Evolutionary conservation across 148 eudicot species (phyloP).

Genomic region (Arbutus unedo): DNA sequence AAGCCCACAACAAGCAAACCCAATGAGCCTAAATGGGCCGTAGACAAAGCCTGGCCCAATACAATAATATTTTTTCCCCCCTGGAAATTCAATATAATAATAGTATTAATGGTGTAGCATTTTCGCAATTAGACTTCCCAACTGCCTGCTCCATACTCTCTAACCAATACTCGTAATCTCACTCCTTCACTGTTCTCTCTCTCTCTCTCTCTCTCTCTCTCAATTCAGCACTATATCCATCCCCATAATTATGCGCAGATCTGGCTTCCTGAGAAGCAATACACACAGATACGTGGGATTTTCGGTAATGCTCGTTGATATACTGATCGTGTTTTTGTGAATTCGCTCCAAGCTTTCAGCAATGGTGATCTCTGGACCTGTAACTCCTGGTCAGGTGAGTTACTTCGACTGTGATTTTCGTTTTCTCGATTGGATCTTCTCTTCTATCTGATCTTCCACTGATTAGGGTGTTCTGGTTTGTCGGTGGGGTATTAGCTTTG

Average conservation of each 20-base stretch:
- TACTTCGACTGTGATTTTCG: not conserved
- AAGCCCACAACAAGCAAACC: too few relatives aligned
- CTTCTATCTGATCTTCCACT: not conserved
- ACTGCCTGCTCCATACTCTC: not conserved
- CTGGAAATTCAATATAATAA: too few relatives aligned
- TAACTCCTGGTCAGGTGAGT: conserved; percentile 49
- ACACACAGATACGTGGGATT: not conserved
- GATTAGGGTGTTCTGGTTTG: not conserved
- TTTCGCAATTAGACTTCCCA: not conserved
- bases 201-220: not conserved
- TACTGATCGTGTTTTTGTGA: not conserved
- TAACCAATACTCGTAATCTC: not conserved
- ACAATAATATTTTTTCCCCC: too few relatives aligned
- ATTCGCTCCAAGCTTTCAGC: not conserved
- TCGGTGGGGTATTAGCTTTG: not conserved
- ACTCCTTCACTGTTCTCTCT: not conserved
- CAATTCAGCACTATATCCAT: not conserved
- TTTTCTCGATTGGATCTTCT: not conserved
- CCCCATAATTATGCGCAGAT: not conserved
- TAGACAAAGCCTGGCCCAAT: too few relatives aligned
- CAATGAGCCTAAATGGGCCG: too few relatives aligned
- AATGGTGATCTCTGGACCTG: conserved; percentile 38
- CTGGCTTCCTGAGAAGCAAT: conserved; percentile 2
- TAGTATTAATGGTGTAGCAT: too few relatives aligned
- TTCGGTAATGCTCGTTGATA: not conserved